Evolutionary conservation across 2,329 filamentous ascomycete species (phyloP).

Genomic region (Verticillium isaacii): DNA sequence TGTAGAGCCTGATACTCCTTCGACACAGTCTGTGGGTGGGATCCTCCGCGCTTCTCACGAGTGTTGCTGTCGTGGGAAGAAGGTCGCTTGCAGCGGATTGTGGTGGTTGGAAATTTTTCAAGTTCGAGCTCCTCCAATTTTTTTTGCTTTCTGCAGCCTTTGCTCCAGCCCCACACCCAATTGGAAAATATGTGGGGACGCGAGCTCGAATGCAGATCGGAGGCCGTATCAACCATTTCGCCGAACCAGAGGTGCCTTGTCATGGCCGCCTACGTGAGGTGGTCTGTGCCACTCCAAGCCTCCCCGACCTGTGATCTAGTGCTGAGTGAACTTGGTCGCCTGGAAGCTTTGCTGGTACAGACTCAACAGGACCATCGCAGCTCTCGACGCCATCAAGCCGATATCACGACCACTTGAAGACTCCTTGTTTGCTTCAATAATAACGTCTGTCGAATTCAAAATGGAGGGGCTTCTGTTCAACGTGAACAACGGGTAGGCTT

Average conservation of each 20-base stretch:
- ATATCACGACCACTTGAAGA: not conserved
- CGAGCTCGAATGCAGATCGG: slow-evolving; percentile 3
- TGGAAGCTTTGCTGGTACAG: slow-evolving; percentile 4
- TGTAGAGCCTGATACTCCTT: slow-evolving; percentile 4
- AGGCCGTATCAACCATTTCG: slow-evolving; percentile 9
- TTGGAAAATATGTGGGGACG: not conserved
- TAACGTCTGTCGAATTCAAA: slow-evolving; percentile 3
- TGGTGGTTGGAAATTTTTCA: slow-evolving; percentile 37
- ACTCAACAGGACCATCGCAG: not conserved
- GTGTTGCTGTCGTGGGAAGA: slow-evolving; percentile 19
- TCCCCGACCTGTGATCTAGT: not conserved
- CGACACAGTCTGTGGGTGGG: slow-evolving; percentile 6
- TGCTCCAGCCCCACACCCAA: slow-evolving; percentile 1
- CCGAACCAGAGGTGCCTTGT: slow-evolving; percentile 1
- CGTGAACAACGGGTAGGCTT: slow-evolving; percentile 77
- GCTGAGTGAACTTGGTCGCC: slow-evolving; percentile 3
- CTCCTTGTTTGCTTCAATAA: not conserved
- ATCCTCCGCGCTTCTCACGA: slow-evolving; percentile 31
- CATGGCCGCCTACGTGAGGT: not conserved
- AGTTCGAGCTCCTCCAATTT: slow-evolving; percentile 33
- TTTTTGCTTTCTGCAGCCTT: slow-evolving; percentile 18
- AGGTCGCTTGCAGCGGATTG: not conserved
- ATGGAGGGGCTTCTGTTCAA: slow-evolving; percentile 97
- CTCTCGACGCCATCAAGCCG: not conserved
- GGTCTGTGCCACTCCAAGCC: slow-evolving; percentile 1